phyloP scores from a whole-genome alignment of 306 rosid species.

The Quercus mongolica region DNA sequence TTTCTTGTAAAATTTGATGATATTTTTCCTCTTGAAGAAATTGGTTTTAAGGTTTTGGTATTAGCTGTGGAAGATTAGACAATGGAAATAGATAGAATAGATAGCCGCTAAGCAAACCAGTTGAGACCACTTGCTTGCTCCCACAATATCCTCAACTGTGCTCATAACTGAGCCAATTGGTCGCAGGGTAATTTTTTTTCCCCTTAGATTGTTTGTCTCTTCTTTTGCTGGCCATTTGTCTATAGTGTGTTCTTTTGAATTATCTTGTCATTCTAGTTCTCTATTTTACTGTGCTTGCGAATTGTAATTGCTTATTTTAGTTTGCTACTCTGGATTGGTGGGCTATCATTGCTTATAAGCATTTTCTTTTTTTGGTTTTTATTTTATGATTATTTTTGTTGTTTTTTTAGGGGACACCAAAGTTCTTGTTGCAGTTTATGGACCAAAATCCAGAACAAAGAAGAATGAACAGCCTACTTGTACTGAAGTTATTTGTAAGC shows the following conservation, averaged over 20 bases:
- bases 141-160: slow-evolving; percentile 63
- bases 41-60: not conserved
- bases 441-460: slow-evolving; percentile 78
- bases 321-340: not conserved
- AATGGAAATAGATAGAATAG: slow-evolving; percentile 64
- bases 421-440: slow-evolving; percentile 84
- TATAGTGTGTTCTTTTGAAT: not conserved
- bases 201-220: not conserved
- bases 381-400: not conserved
- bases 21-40: not conserved
- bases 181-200: slow-evolving; percentile 49
- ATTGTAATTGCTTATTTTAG: not conserved
- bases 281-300: not conserved
- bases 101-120: slow-evolving; percentile 72
- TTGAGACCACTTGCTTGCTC: slow-evolving; percentile 77
- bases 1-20: not conserved
- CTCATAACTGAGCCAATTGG: slow-evolving; percentile 94
- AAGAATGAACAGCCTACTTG: slow-evolving; percentile 90
- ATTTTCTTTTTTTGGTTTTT: too few species aligned
- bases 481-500: slow-evolving; percentile 91
- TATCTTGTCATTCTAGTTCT: not conserved
- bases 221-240: not conserved
- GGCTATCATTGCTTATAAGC: not conserved
- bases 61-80: not conserved
- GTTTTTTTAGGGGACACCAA: slow-evolving; percentile 62